Conservation (phyloP, 371 early-diverging fungal species). For the Circinella minor region DNA sequence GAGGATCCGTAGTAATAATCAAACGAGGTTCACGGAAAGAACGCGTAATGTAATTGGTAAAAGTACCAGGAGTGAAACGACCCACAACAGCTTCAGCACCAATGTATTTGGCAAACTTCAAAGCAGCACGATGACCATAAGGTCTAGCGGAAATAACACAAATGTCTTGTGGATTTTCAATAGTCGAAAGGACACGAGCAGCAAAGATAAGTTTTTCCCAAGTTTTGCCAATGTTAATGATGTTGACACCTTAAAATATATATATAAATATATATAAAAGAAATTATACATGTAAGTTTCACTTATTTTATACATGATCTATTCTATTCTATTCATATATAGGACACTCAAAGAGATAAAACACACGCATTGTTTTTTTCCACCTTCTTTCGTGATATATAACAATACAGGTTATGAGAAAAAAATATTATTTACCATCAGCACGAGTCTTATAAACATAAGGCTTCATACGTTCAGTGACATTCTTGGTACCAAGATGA, state of each 20-base stretch:
- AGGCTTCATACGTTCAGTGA: slow-evolving; percentile 85
- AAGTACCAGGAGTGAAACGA: slow-evolving; percentile 99
- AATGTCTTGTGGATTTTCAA: slow-evolving; percentile 96
- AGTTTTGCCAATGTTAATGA: slow-evolving; percentile 98
- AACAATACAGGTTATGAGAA: no score
- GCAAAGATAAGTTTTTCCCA: slow-evolving; percentile 99
- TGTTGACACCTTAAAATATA: slow-evolving; percentile 58
- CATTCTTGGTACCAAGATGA: slow-evolving; percentile 92
- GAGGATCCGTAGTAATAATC: slow-evolving; percentile 98
- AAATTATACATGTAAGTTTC: not conserved
- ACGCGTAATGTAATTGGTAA: slow-evolving; percentile 99
- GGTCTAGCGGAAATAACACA: slow-evolving; percentile 96
- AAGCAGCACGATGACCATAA: slow-evolving; percentile 98
- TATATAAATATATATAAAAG: no score
- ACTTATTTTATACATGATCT: not conserved
- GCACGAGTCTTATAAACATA: slow-evolving; percentile 95
- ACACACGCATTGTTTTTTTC: no score
- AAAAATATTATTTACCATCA: slow-evolving; percentile 68
- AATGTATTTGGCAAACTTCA: slow-evolving; percentile 98
- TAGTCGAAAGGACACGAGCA: slow-evolving; percentile 96
- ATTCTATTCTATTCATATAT: no score
- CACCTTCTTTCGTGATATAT: no score
- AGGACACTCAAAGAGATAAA: no score
- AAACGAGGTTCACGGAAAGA: slow-evolving; percentile 98
- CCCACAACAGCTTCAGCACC: slow-evolving; percentile 98